These are phyloP conservation scores for Volvariella surrecta DNA, from an alignment of 1,284 basidiomycete species.

Conservation along the genomic window DNA sequence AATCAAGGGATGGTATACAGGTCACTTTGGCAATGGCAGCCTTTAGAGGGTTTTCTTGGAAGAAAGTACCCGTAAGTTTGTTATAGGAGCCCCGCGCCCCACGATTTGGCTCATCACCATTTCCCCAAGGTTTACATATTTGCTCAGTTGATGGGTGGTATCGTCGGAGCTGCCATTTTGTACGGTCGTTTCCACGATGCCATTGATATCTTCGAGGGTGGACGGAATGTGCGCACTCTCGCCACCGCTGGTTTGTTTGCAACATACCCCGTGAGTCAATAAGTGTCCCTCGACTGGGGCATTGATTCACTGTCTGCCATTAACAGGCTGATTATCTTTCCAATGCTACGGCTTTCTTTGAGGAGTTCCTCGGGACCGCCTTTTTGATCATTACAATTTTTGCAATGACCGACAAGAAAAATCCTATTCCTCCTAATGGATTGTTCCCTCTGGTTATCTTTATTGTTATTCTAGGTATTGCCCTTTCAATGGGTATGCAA, in stretches of 20 bases:
- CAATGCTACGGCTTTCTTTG: conserved; percentile 49
- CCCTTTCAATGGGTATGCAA: conserved; percentile 40
- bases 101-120: neutral
- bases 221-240: conserved; percentile 49
- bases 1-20: conserved; percentile 17
- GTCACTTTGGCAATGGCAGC: conserved; percentile 63
- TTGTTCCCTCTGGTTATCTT: conserved; percentile 42
- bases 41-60: conserved; percentile 70
- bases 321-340: conserved; percentile 49
- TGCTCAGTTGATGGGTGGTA: conserved; percentile 64
- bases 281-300: conserved; percentile 1
- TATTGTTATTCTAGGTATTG: conserved; percentile 40
- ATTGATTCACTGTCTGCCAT: neutral
- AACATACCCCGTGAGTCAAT: conserved; percentile 53
- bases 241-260: conserved; percentile 65
- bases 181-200: conserved; percentile 76
- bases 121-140: conserved; percentile 43
- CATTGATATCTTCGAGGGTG: conserved; percentile 65
- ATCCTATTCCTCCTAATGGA: conserved; percentile 34
- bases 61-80: conserved; percentile 53
- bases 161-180: conserved; percentile 57
- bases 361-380: conserved; percentile 55
- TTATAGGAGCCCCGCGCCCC: neutral
- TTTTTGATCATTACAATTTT: conserved; percentile 41
- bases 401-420: conserved; percentile 34